phyloP scores from a whole-genome alignment of 768 basidiomycete species.

The Suillus weaverae region DNA sequence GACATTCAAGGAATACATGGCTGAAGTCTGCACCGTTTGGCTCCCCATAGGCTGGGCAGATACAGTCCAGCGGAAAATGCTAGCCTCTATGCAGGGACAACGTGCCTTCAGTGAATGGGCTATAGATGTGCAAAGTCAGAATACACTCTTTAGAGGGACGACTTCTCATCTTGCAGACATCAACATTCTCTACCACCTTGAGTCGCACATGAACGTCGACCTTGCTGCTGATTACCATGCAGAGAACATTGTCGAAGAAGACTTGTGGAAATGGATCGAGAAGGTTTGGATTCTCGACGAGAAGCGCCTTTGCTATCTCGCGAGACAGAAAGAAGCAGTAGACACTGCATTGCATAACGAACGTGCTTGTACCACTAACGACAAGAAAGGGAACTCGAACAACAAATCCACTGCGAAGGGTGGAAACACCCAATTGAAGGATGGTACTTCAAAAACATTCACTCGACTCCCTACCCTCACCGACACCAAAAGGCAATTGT shows the following conservation, averaged over 20 bases:
- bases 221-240: not conserved
- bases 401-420: too few species aligned
- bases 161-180: not conserved
- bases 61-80: not conserved
- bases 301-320: not conserved
- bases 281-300: slow-evolving; percentile 4
- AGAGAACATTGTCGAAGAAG: too few species aligned
- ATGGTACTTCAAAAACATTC: too few species aligned
- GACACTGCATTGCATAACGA: not conserved
- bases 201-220: slow-evolving; percentile 1
- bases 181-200: not conserved
- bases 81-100: not conserved
- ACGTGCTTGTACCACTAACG: too few species aligned
- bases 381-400: too few species aligned
- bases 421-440: too few species aligned
- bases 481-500: slow-evolving; percentile 8
- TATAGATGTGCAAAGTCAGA: not conserved
- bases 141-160: not conserved
- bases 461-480: slow-evolving; percentile 12
- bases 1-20: slow-evolving; percentile 7
- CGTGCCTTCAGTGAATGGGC: not conserved
- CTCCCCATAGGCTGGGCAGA: slow-evolving; percentile 12
- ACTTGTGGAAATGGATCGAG: slow-evolving; percentile 5
- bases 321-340: not conserved
- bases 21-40: slow-evolving; percentile 1